Evolutionary conservation across 768 basidiomycete genomes (phyloP).

Genomic region (Favolaschia claudopus): DNA sequence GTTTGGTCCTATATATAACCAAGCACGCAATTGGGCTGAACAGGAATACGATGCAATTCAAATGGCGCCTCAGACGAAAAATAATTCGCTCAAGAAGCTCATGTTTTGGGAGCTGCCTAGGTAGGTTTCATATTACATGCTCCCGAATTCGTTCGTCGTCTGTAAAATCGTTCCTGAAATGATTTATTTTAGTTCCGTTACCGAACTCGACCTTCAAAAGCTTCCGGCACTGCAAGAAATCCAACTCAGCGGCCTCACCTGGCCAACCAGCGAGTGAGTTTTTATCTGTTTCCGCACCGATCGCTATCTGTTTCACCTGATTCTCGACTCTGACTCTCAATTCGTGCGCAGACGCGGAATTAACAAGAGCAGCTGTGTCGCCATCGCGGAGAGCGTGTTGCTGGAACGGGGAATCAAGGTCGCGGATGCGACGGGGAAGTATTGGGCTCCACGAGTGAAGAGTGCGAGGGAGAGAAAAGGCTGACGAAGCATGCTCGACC

Average conservation of each 20-base stretch:
- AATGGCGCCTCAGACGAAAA: not conserved
- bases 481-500: too few species aligned
- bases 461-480: too few species aligned
- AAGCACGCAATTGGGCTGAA: not conserved
- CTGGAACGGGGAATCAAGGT: not conserved
- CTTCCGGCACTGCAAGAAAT: not conserved
- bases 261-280: not conserved
- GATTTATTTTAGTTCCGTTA: not conserved
- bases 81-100: not conserved
- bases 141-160: too few species aligned
- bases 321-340: not conserved
- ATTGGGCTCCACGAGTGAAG: too few species aligned
- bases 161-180: not conserved
- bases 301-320: not conserved
- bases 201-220: not conserved
- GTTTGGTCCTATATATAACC: not conserved
- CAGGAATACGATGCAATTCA: not conserved
- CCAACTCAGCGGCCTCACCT: not conserved
- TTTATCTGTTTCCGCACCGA: too few species aligned
- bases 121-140: too few species aligned
- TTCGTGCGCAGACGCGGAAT: not conserved
- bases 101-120: not conserved
- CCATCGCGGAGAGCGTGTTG: not conserved
- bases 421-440: not conserved
- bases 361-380: not conserved